A percentile compares a stretch with the other conserved stretches of the same genome.
These are phyloP conservation scores for Tuber indicum DNA, from an alignment of 495 filamentous ascomycete species.

Conservation along the genomic window DNA sequence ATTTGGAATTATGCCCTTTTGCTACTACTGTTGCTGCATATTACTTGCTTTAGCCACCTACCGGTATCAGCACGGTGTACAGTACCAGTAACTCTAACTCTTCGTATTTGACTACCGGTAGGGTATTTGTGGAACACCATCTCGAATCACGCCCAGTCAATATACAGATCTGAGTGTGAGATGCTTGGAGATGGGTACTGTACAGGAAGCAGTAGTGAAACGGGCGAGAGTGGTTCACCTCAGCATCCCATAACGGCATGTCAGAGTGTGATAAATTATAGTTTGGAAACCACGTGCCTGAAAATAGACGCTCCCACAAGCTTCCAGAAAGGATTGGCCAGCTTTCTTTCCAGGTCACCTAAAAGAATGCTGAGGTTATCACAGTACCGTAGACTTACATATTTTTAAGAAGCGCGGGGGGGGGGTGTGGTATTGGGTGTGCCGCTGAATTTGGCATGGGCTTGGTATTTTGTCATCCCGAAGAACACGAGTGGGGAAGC, in stretches of 20 bases:
- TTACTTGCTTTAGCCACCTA: neutral
- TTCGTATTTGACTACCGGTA: neutral
- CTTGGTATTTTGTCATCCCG: neutral
- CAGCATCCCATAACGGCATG: neutral
- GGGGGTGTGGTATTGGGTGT: neutral
- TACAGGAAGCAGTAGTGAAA: neutral
- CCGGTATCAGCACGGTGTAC: neutral
- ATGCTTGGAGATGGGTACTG: slow-evolving; percentile 1
- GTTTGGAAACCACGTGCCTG: slow-evolving; percentile 1
- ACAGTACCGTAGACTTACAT: neutral
- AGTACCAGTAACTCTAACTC: neutral
- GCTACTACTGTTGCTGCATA: neutral
- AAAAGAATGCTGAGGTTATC: neutral
- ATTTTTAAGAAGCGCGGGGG: neutral
- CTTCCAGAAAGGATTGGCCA: neutral
- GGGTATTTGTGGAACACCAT: neutral
- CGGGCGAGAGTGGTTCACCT: neutral
- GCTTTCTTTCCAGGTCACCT: neutral
- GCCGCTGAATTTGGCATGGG: neutral
- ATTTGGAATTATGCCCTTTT: neutral
- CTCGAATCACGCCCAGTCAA: neutral
- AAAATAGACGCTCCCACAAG: neutral
- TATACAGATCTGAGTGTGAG: neutral
- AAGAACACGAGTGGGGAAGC: neutral
- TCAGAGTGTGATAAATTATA: neutral